These are phyloP conservation scores for Capsicum pubescens DNA, from an alignment of 257 asterid genomes.

Conservation along the genomic window DNA sequence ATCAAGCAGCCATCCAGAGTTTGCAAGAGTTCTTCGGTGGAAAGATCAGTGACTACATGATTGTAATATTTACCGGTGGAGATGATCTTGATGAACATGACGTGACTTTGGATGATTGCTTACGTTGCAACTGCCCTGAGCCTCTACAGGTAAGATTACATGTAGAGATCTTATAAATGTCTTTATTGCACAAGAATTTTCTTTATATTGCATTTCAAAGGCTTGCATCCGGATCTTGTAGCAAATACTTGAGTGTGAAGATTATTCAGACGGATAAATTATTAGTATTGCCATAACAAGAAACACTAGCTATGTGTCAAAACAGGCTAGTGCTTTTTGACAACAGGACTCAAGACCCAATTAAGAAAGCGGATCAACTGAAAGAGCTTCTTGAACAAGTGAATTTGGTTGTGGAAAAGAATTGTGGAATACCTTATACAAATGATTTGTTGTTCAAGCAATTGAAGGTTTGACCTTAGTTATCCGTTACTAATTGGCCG, in stretches of 20 bases:
- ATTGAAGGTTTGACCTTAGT: slow-evolving; percentile 41
- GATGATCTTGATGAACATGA: slow-evolving; percentile 73
- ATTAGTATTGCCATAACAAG: slow-evolving; percentile 37
- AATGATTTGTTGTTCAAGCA: slow-evolving; percentile 54
- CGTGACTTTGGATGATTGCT: slow-evolving; percentile 53
- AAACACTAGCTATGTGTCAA: slow-evolving; percentile 58
- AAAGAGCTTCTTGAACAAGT: slow-evolving; percentile 55
- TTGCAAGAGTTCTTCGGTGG: slow-evolving; percentile 63
- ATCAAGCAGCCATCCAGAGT: slow-evolving; percentile 64
- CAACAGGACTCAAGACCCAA: slow-evolving; percentile 56
- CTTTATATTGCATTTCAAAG: no score
- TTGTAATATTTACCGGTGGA: slow-evolving; percentile 81
- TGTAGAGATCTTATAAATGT: background rate
- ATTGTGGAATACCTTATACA: slow-evolving; percentile 62
- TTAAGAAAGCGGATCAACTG: slow-evolving; percentile 46
- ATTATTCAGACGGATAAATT: background rate
- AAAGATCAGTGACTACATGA: slow-evolving; percentile 65
- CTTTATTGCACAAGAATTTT: background rate
- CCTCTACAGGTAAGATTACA: slow-evolving; percentile 51
- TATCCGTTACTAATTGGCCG: background rate
- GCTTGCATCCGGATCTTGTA: no score
- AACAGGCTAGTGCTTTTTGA: slow-evolving; percentile 66
- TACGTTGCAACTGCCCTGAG: slow-evolving; percentile 53
- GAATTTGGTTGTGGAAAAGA: slow-evolving; percentile 48
- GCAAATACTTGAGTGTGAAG: background rate